These are phyloP conservation scores for Penicillium fimorum DNA, from an alignment of 495 filamentous ascomycete genomes.

Conservation along the genomic window DNA sequence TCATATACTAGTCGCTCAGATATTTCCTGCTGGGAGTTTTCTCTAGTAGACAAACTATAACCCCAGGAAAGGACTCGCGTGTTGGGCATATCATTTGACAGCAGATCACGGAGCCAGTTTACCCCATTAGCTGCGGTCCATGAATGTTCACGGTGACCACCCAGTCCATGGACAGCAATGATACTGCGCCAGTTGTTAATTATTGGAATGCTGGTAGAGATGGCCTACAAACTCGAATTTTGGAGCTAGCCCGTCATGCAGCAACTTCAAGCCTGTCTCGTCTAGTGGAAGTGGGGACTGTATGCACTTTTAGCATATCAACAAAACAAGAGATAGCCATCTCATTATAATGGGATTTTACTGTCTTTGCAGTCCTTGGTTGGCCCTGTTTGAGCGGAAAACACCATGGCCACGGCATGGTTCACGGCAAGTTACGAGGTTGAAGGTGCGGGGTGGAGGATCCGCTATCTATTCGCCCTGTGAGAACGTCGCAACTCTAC, in stretches of 20 bases:
- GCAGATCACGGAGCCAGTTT: constrained; percentile 50
- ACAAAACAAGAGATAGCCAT: neutral
- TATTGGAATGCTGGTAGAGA: neutral
- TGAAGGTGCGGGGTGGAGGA: neutral
- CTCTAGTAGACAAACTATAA: constrained; percentile 36
- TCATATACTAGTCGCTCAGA: constrained; percentile 33
- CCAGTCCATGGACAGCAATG: constrained; percentile 31
- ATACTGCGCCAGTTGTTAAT: constrained; percentile 11
- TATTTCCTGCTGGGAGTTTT: constrained; percentile 11
- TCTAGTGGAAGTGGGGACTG: neutral
- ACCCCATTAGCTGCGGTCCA: constrained; percentile 40
- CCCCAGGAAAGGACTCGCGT: constrained; percentile 51
- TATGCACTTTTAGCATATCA: neutral
- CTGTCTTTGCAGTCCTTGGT: neutral
- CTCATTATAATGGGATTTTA: neutral
- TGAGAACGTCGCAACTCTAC: too few species aligned
- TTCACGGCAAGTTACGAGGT: neutral
- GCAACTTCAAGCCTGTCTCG: neutral
- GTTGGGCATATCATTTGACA: constrained; percentile 43
- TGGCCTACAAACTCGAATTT: constrained; percentile 1
- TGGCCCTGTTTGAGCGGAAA: neutral
- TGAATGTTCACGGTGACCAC: constrained; percentile 27
- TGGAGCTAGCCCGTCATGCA: constrained; percentile 1
- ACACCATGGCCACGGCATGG: constrained; percentile 4
- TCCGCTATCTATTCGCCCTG: too few species aligned